Base-by-base conservation (phyloP, 2,329 filamentous ascomycete genomes). In the Ophiostoma pallidulum region DNA sequence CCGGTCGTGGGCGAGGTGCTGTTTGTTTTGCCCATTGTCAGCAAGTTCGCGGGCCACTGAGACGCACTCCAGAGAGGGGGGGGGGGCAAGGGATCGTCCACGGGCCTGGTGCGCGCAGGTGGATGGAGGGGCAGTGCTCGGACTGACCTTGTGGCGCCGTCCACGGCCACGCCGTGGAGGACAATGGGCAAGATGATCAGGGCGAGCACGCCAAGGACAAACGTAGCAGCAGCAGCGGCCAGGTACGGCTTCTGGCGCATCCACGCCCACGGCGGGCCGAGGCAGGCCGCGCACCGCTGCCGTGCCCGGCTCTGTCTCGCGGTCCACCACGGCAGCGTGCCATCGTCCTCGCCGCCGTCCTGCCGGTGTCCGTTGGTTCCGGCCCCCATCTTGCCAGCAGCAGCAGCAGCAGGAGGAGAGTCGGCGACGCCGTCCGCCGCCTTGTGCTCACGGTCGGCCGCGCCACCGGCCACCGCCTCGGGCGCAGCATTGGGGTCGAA, bases 171-270 rank as follows among this genome's bases (percentile, higher is more conserved):
- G 43, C n/a, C n/a, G 18, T 53, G 49, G 14, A 53, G 49, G 12
- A 49, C 36, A 2, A 48, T 29, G 4, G 53, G 53, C 13, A 52
- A 8, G 8, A 49, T 31, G 13, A 49, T 42, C 13, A 54, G 45
- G 8, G 43, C 39, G 4, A 49, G 3, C 1, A 51, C 26, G 4
- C 51, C 51, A 18, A 53, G 12, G 12, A 38, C 22, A 4, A 51
- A 26, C 13, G 29, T 46, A 10, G 28, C 28, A 2, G 44, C 37
- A 1, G 49, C 48, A 3, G 47, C 45, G 1, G 36, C 45, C 32
- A 53, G 24, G 18, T 52, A 55, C 3, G 51, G 53, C 31, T 48
- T 50, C 6, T 4, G 33, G 14, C 37, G 16, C 1, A 19, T 31
- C 42, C 45, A 48, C 2, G 9, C 8, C 49, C 41, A 42, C 12